Evolutionary conservation across 257 asterid genomes (phyloP).

Genomic region (Fraxinus americana): DNA sequence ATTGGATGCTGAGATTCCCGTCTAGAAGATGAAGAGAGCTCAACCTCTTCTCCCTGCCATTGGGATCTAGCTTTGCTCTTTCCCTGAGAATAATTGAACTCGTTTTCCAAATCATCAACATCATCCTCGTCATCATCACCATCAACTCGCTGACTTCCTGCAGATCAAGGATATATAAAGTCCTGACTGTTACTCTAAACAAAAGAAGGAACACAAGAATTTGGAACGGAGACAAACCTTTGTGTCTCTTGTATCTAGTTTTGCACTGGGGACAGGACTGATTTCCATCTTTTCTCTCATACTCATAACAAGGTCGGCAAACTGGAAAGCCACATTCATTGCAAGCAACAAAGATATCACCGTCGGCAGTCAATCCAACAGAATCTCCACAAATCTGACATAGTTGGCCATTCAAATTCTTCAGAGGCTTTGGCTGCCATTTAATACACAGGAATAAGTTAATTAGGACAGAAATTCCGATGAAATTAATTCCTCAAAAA

Average conservation of each 20-base stretch:
- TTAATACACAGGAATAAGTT: not conserved
- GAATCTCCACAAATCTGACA: constrained; percentile 80
- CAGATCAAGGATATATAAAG: not conserved
- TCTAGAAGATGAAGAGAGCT: constrained; percentile 82
- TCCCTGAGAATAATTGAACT: constrained; percentile 63
- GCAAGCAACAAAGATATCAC: constrained; percentile 75
- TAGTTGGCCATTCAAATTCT: constrained; percentile 61
- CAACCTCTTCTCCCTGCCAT: constrained; percentile 80
- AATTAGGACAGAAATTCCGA: not conserved
- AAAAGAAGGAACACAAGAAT: not conserved
- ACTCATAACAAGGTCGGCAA: constrained; percentile 81
- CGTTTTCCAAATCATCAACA: constrained; percentile 69
- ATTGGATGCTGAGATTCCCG: constrained; percentile 81
- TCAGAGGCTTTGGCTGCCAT: constrained; percentile 72
- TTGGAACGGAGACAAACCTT: constrained; percentile 38
- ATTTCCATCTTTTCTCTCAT: constrained; percentile 76
- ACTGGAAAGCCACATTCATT: constrained; percentile 84
- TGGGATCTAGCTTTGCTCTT: constrained; percentile 67
- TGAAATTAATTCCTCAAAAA: not conserved
- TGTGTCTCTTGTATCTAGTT: constrained; percentile 75
- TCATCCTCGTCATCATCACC: constrained; percentile 81
- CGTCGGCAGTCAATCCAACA: constrained; percentile 58
- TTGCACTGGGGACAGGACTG: constrained; percentile 80
- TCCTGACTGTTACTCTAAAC: not conserved
- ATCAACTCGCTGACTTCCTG: constrained; percentile 72